Base-by-base conservation (phyloP, 2,329 filamentous ascomycete genomes). In the Hypoxylon sp. region DNA sequence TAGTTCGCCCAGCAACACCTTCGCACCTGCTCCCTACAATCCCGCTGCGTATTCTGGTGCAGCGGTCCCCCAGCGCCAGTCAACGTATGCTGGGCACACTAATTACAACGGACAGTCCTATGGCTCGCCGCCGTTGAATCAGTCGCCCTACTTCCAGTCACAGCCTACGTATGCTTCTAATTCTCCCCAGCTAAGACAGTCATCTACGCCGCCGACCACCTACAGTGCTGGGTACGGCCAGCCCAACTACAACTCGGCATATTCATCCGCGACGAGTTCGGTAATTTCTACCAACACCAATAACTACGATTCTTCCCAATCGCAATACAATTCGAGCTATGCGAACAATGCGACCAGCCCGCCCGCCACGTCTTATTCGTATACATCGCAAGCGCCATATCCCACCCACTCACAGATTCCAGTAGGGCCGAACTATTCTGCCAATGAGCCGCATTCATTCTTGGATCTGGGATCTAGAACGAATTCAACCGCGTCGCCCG, bases 11-110 rank as follows among this genome's bases (percentile, higher is more conserved):
- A 74, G 79, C 34, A 74, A 80, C 34, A 80, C 68, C 74, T 87
- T 85, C 71, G 79, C 82, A 22, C 84, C 84, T 34, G 80, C 81
- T 62, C 77, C 83, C 34, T 88, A 88, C 74, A 87, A 88, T 70
- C 86, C 86, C 24, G 85, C 85, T 43, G 85, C 85, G 50, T 88
- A 88, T 75, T 84, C 84, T 55, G 78, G 74, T 66, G 77, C 73
- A 19, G 34, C 82, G 26, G 65, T 72, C 6, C 82, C 83, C 10
- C 85, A 87, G 68, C 79, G 85, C 44, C 82, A 84, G 56, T 75
- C 81, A 47, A 83, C 84, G 1, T 82, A 85, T 59, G 76, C 81
- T 48, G 83, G 82, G 56, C 84, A 84, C 61, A 79, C 81, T 65
- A 73, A 73, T 65, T 82, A 84, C 68, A 75, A 73, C 39, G 74